Evolutionary conservation across 2,329 filamentous ascomycete species (phyloP), one percentile per base, ranked within the genome.

Genomic region (Westerdykella ornata): DNA sequence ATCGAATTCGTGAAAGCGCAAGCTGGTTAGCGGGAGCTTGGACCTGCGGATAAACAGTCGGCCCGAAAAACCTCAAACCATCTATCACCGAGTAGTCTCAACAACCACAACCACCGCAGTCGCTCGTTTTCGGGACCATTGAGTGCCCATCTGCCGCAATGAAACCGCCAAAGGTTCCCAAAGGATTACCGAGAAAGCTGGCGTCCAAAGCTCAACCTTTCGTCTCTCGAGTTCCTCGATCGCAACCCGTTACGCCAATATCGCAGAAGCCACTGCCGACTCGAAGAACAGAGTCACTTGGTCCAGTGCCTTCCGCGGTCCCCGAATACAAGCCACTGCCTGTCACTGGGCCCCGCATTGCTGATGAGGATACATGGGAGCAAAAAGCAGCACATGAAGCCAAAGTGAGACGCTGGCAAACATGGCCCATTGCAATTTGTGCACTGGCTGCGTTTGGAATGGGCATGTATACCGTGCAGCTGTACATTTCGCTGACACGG

Each of bases 381-480:
- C 22, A 26, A 26, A 26, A 26, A 26, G 22, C 51, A 28, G 39
- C 52, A 16, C 56, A 62, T 31, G 51, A 52, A 38, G 55, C 47
- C 22, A 60, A 53, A 37, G 49, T 62, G 34, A 49, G 49, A 16
- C 49, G 53, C 49, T 59, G 54, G 56, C 51, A 59, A 41, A 55
- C 59, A 46, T 54, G 54, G 49, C 56, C 62, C 20, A 49, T 65
- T 46, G 47, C 64, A 41, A 47, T 63, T n/a, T 44, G 54, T 20
- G 54, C 54, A 8, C 13, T 65, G 46, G 47, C 66, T 33, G 66
- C 63, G 26, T 68, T 66, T 32, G 63, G 55, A 3, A 48, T 71
- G 31, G 68, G 65, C 20, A 57, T 69, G 48, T 72, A 72, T 45
- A 54, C 52, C 29, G 51, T 60, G 6, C 57, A 62, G 42, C 53